These are phyloP conservation scores for Diaporthe citri DNA, from an alignment of 2,329 filamentous ascomycete species.

Conservation along the genomic window DNA sequence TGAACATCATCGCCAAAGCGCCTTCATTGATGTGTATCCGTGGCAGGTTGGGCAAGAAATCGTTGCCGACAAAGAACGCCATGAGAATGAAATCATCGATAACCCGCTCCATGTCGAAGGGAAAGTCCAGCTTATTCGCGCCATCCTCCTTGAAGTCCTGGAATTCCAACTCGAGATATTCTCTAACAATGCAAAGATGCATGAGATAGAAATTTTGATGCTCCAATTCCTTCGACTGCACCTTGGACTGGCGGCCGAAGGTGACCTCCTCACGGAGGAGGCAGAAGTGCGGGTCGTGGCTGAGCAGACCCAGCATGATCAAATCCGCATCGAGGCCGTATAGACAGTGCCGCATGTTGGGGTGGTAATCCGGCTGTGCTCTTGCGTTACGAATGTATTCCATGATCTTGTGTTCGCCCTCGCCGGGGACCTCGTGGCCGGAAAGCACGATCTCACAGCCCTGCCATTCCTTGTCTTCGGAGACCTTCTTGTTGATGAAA, in stretches of 20 bases:
- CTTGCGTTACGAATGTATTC: conserved; percentile 99
- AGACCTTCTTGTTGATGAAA: conserved; percentile 98
- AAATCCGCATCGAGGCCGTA: conserved; percentile 98
- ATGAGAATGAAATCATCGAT: conserved; percentile 99
- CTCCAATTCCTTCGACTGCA: conserved; percentile 95
- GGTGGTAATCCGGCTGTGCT: conserved; percentile 91
- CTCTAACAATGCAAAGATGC: conserved; percentile 96
- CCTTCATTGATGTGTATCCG: conserved; percentile 99
- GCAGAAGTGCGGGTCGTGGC: conserved; percentile 98
- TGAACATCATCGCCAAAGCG: conserved; percentile 96
- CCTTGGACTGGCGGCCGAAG: conserved; percentile 88
- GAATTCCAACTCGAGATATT: conserved; percentile 97
- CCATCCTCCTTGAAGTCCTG: conserved; percentile 87
- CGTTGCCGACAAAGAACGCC: conserved; percentile 99
- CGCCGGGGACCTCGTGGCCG: conserved; percentile 96
- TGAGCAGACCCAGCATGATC: conserved; percentile 97
- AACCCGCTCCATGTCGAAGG: conserved; percentile 93
- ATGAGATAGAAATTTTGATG: conserved; percentile 99
- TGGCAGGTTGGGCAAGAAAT: conserved; percentile 97
- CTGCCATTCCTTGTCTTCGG: conserved; percentile 97
- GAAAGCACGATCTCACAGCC: conserved; percentile 95
- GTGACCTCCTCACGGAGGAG: conserved; percentile 97
- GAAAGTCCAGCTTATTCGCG: conserved; percentile 70
- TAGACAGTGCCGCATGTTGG: conserved; percentile 94
- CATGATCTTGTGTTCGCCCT: conserved; percentile 99